phyloP scores from a whole-genome alignment of 139 green algal species.

The Chlorella sp. region DNA sequence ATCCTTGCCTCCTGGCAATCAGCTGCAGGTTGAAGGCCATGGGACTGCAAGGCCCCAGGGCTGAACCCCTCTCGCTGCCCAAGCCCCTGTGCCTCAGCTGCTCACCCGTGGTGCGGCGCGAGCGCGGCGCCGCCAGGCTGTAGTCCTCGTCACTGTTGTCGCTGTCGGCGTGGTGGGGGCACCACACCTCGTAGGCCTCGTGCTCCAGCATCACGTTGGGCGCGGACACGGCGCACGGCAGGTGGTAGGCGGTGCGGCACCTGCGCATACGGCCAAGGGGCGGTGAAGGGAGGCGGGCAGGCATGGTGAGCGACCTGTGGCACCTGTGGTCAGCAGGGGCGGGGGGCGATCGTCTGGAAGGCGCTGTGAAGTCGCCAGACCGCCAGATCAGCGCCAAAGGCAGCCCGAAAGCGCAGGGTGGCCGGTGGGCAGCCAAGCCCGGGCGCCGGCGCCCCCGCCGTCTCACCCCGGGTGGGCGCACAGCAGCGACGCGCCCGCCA shows the following conservation, averaged over 20 bases:
- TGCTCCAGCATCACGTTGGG: constrained; percentile 29
- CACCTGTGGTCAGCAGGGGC: no score
- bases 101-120: constrained; percentile 16
- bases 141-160: constrained; percentile 28
- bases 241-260: constrained; percentile 32
- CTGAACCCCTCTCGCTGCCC: no score
- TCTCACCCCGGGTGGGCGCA: constrained; percentile 33
- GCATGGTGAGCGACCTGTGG: no score
- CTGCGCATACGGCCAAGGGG: background rate
- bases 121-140: background rate
- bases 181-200: constrained; percentile 33
- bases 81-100: no score
- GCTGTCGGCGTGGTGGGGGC: constrained; percentile 29
- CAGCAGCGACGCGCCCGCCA: constrained; percentile 12
- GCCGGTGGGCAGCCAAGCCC: background rate
- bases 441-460: background rate
- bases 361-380: no score
- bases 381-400: no score
- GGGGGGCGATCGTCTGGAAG: no score
- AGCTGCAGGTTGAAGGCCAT: no score
- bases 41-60: no score
- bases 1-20: no score
- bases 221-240: constrained; percentile 28
- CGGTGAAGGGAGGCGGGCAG: background rate
- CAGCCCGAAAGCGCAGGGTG: background rate